Conservation (phyloP, 2,329 filamentous ascomycete species). For the Alternaria arbusti region DNA sequence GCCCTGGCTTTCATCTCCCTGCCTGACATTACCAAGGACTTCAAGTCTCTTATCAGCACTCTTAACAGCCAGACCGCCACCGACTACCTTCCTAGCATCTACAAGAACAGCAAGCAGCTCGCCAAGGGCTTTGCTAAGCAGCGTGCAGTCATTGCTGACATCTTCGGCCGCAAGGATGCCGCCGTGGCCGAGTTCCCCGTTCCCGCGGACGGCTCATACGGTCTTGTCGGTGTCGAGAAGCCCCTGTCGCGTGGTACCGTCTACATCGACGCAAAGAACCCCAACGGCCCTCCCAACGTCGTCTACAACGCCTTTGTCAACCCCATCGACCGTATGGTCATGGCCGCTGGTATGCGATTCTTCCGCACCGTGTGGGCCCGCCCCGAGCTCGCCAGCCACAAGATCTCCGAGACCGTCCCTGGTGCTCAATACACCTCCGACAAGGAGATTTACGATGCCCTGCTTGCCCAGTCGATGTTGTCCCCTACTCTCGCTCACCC, state of each 20-base stretch:
- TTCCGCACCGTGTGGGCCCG: constrained; percentile 42
- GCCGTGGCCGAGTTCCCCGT: constrained; percentile 36
- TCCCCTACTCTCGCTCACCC: constrained; percentile 42
- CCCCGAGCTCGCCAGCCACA: constrained; percentile 29
- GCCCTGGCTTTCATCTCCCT: constrained; percentile 34
- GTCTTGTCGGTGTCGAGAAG: constrained; percentile 40
- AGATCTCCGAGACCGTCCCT: constrained; percentile 31
- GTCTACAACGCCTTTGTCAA: constrained; percentile 37
- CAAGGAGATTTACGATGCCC: constrained; percentile 26
- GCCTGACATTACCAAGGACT: constrained; percentile 28
- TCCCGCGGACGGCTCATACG: constrained; percentile 45
- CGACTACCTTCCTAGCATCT: constrained; percentile 31
- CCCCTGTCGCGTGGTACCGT: constrained; percentile 44
- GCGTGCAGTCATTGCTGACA: constrained; percentile 26
- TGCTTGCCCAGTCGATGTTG: constrained; percentile 25
- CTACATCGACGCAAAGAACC: constrained; percentile 40
- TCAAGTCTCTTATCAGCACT: constrained; percentile 4
- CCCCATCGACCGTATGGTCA: constrained; percentile 32
- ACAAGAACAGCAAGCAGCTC: constrained; percentile 28
- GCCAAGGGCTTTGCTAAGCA: constrained; percentile 31
- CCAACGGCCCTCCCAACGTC: constrained; percentile 33
- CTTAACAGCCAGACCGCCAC: constrained; percentile 18
- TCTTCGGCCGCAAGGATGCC: constrained; percentile 30
- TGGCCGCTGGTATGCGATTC: constrained; percentile 43
- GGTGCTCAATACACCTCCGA: constrained; percentile 31